Evolutionary conservation across 202 grass and related monocot species (phyloP).

Genomic region (Schoenoplectus triqueter): DNA sequence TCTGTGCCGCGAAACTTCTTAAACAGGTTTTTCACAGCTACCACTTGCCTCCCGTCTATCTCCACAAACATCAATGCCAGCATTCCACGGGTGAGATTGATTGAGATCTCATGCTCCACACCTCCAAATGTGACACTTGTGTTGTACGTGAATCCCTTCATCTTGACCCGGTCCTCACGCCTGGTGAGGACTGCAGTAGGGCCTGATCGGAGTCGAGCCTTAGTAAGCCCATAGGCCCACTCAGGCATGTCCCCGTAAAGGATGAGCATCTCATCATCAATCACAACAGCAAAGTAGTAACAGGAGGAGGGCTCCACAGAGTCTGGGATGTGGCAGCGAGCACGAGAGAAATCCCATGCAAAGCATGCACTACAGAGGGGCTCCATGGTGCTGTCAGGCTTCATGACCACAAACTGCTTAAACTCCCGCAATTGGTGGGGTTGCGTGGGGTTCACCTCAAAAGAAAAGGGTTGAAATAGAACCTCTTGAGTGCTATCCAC

Average conservation of each 20-base stretch:
- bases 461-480: background rate
- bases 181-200: background rate
- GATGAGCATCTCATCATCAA: constrained; percentile 23
- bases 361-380: background rate
- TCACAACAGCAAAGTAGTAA: constrained; percentile 13
- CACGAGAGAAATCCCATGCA: constrained; percentile 35
- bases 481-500: background rate
- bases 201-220: background rate
- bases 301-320: constrained; percentile 10
- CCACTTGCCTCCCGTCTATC: constrained; percentile 24
- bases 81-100: constrained; percentile 24
- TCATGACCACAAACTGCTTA: constrained; percentile 4
- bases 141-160: constrained; percentile 7
- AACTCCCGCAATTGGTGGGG: background rate
- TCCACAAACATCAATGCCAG: constrained; percentile 11
- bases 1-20: constrained; percentile 30
- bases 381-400: background rate
- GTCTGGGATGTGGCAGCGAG: background rate
- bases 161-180: constrained; percentile 21
- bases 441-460: constrained; percentile 16
- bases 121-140: constrained; percentile 23
- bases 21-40: constrained; percentile 21
- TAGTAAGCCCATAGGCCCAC: constrained; percentile 20
- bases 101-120: background rate
- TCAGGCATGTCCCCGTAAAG: constrained; percentile 27